Evolutionary conservation across 2,329 filamentous ascomycete genomes (phyloP).

Genomic region (Colletotrichum sp.): DNA sequence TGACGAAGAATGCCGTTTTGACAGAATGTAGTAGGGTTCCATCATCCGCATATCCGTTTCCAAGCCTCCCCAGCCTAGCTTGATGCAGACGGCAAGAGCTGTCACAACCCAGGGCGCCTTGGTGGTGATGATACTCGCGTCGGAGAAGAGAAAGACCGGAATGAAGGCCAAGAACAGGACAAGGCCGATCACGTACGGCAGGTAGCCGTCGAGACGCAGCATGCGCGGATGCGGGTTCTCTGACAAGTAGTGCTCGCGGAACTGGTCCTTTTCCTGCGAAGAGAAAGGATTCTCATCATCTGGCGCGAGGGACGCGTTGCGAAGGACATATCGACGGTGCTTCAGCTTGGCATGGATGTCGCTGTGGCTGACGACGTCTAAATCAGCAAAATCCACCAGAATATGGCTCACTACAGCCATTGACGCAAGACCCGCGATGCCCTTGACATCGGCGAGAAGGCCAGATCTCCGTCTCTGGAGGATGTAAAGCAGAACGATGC

Average conservation of each 20-base stretch:
- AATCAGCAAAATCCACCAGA: constrained; percentile 73
- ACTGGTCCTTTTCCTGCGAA: constrained; percentile 47
- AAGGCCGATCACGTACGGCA: constrained; percentile 65
- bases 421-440: constrained; percentile 74
- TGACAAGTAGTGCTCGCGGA: constrained; percentile 52
- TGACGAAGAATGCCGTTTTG: constrained; percentile 66
- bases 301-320: constrained; percentile 73
- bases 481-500: constrained; percentile 62
- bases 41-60: constrained; percentile 75
- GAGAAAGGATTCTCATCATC: constrained; percentile 55
- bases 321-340: constrained; percentile 68
- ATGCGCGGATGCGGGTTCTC: constrained; percentile 73
- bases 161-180: constrained; percentile 61
- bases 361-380: constrained; percentile 69
- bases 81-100: constrained; percentile 67
- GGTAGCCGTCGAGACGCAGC: constrained; percentile 62
- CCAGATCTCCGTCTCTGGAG: constrained; percentile 68
- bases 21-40: constrained; percentile 76
- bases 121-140: constrained; percentile 58
- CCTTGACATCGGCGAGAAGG: constrained; percentile 69
- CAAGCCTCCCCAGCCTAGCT: constrained; percentile 70
- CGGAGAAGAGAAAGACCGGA: constrained; percentile 65
- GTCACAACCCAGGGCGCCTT: constrained; percentile 70
- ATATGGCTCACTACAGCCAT: constrained; percentile 79
- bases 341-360: constrained; percentile 73